These are phyloP conservation scores for Aspergillus awamori DNA, from an alignment of 2,329 filamentous ascomycete species.

Conservation along the genomic window DNA sequence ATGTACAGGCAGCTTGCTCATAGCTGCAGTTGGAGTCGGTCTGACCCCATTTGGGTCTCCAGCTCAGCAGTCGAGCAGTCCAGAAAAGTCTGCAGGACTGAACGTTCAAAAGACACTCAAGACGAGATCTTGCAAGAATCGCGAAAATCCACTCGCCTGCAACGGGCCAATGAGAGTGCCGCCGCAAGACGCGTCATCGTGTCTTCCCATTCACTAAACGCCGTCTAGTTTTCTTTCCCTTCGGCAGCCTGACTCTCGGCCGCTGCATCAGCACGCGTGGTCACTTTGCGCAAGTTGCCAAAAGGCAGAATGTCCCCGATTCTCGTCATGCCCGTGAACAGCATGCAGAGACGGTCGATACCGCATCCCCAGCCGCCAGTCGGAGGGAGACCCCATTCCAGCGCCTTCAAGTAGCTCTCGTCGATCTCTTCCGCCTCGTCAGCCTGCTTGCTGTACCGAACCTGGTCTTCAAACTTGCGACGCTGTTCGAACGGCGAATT, in stretches of 20 bases:
- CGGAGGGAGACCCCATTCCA: constrained; percentile 90
- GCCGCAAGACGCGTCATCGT: constrained; percentile 2
- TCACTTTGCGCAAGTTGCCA: constrained; percentile 70
- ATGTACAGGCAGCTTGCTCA: neutral
- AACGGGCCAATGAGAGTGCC: neutral
- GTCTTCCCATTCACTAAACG: neutral
- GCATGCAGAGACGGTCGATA: constrained; percentile 87
- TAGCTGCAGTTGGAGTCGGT: neutral
- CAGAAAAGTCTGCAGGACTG: neutral
- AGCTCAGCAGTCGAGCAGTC: neutral
- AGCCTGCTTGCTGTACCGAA: constrained; percentile 51
- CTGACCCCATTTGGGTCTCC: neutral
- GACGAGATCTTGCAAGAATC: neutral
- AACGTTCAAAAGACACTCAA: neutral
- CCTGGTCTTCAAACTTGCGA: constrained; percentile 72
- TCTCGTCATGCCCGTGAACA: constrained; percentile 75
- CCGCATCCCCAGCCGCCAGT: constrained; percentile 97
- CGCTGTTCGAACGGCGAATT: constrained; percentile 88
- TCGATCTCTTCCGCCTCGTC: constrained; percentile 61
- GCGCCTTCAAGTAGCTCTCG: constrained; percentile 78
- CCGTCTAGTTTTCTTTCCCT: constrained; percentile 7
- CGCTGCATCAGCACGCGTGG: constrained; percentile 24
- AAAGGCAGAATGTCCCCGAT: constrained; percentile 89
- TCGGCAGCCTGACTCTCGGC: neutral
- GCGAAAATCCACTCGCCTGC: neutral